These are phyloP conservation scores for Pleurotus salmoneostramineus DNA, from an alignment of 768 basidiomycete species.

Conservation along the genomic window DNA sequence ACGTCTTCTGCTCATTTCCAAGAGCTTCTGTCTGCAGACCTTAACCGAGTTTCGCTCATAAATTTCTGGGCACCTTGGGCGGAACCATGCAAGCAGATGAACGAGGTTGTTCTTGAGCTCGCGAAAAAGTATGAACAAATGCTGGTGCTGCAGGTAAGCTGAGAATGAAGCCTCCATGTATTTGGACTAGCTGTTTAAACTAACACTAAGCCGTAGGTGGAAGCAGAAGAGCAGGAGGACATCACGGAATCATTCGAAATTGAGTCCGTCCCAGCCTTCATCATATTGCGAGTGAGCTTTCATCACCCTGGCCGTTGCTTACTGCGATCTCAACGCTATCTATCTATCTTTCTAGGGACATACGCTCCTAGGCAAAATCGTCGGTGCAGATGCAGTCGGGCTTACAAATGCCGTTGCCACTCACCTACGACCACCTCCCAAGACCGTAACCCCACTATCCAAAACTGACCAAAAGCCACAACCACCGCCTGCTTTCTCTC, in stretches of 20 bases:
- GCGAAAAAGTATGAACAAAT: constrained; percentile 65
- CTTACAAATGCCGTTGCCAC: constrained; percentile 61
- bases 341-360: constrained; percentile 61
- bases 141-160: constrained; percentile 70
- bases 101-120: constrained; percentile 69
- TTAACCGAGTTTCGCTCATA: constrained; percentile 78
- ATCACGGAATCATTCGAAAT: constrained; percentile 93
- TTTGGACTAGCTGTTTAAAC: not conserved
- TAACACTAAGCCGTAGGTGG: constrained; percentile 47
- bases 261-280: constrained; percentile 81
- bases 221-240: constrained; percentile 76
- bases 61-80: constrained; percentile 97
- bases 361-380: constrained; percentile 71
- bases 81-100: constrained; percentile 87
- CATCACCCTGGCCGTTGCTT: not conserved
- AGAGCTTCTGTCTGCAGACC: constrained; percentile 66
- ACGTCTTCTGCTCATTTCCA: constrained; percentile 72
- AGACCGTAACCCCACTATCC: constrained; percentile 40
- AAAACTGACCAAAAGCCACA: constrained; percentile 42
- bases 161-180: too few relatives aligned
- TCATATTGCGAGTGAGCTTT: constrained; percentile 69
- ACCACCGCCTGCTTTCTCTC: constrained; percentile 19
- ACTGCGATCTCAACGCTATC: not conserved
- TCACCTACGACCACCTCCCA: constrained; percentile 31
- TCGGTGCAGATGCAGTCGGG: constrained; percentile 71